Conservation (phyloP, 1,284 basidiomycete genomes). For the Tilletia walkeri region DNA sequence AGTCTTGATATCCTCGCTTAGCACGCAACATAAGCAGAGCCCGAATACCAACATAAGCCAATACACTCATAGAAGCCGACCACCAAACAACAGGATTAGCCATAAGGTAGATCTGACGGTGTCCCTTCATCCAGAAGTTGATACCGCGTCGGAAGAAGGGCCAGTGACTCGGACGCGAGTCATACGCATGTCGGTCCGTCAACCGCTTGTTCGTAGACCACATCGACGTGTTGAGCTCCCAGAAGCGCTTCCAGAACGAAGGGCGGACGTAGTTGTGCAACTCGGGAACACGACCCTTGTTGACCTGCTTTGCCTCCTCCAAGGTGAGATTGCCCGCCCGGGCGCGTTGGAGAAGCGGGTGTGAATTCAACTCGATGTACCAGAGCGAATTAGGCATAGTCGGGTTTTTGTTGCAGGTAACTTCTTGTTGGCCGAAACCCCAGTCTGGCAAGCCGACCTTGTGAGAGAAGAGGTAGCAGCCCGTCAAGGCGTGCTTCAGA, state of each 20-base stretch:
- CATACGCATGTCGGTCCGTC: conserved; percentile 89
- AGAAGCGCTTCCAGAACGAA: conserved; percentile 84
- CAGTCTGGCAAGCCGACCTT: conserved; percentile 95
- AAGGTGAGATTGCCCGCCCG: conserved; percentile 5
- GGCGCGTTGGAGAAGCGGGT: conserved; percentile 59
- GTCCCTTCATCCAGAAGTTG: conserved; percentile 93
- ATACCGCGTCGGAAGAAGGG: conserved; percentile 86
- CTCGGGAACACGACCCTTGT: conserved; percentile 18
- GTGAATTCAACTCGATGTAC: conserved; percentile 84
- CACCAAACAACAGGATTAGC: conserved; percentile 95
- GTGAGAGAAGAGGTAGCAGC: conserved; percentile 96
- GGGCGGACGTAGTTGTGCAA: conserved; percentile 74
- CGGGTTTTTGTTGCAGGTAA: conserved; percentile 94
- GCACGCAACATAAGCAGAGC: conserved; percentile 79
- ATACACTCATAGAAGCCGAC: conserved; percentile 71
- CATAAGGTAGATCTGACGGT: conserved; percentile 88
- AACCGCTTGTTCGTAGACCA: conserved; percentile 96
- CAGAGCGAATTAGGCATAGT: conserved; percentile 85
- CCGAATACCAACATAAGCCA: conserved; percentile 68
- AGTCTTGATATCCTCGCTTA: conserved; percentile 86
- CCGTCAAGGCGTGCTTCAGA: conserved; percentile 78
- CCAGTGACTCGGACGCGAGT: conserved; percentile 87
- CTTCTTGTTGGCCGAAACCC: conserved; percentile 98
- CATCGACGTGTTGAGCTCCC: conserved; percentile 91
- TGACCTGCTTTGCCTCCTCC: conserved; percentile 21